Conservation (phyloP, 2,329 filamentous ascomycete species). For the Aphanocladium album region DNA sequence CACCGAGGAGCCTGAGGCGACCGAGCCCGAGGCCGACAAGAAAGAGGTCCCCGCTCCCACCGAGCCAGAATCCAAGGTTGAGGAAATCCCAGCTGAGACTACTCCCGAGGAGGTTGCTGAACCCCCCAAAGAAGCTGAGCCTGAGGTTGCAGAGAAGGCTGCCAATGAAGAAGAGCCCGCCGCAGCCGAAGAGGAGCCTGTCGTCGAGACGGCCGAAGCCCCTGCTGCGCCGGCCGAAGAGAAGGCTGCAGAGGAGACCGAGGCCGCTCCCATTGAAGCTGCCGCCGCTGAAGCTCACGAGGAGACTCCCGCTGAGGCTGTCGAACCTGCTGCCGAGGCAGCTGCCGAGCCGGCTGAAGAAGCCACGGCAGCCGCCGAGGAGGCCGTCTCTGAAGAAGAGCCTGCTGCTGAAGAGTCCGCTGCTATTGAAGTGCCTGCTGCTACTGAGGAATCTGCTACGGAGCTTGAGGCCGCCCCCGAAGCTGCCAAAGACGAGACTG, state of each 20-base stretch:
- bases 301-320: neutral
- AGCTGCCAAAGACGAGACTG: conserved; percentile 11
- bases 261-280: neutral
- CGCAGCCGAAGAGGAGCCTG: neutral
- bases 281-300: neutral
- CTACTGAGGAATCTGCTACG: conserved; percentile 15
- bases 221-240: conserved; percentile 1
- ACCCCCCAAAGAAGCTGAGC: neutral
- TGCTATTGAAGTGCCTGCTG: conserved; percentile 16
- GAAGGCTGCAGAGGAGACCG: conserved; percentile 16
- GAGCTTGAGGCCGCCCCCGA: conserved; percentile 13
- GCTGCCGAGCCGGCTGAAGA: neutral
- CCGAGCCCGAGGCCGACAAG: conserved; percentile 10
- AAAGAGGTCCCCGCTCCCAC: conserved; percentile 2
- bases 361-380: conserved; percentile 2
- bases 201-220: conserved; percentile 8
- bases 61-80: neutral
- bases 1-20: neutral
- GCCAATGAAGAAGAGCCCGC: neutral
- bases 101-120: neutral
- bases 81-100: neutral
- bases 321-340: neutral
- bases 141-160: neutral
- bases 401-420: no score
- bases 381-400: neutral